Conservation (phyloP, 805 yeast genomes). For the Hanseniaspora lindneri region DNA sequence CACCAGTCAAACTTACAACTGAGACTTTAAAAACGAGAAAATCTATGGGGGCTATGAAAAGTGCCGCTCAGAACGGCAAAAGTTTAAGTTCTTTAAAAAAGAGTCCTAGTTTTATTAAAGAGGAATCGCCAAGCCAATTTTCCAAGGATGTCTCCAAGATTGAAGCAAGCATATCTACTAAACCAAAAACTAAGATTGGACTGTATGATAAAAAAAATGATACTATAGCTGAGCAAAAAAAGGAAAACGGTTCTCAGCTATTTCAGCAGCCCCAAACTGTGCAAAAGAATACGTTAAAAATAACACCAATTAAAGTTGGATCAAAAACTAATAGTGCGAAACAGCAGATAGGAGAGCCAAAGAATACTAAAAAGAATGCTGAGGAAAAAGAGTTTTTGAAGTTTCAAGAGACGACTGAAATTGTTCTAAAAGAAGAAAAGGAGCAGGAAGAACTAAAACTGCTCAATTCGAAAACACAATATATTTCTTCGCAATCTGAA, state of each 20-base stretch:
- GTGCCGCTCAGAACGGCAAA: not conserved
- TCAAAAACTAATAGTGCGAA: conserved; percentile 1
- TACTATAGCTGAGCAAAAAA: too few species aligned
- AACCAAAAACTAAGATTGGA: too few species aligned
- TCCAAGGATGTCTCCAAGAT: not conserved
- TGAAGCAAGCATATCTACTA: too few species aligned
- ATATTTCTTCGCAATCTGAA: not conserved
- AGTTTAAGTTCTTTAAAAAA: not conserved
- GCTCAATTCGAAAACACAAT: not conserved
- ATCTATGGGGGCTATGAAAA: conserved; percentile 8
- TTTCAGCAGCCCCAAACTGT: too few species aligned
- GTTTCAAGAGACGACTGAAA: conserved; percentile 6
- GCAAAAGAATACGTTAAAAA: conserved; percentile 1
- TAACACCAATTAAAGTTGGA: conserved; percentile 9
- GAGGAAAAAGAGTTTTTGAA: conserved; percentile 9
- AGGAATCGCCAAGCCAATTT: conserved; percentile 2
- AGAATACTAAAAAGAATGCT: not conserved
- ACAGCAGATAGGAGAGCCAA: too few species aligned
- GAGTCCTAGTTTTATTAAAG: conserved; percentile 1
- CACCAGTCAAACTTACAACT: not conserved
- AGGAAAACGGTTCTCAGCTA: too few species aligned
- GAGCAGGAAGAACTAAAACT: conserved; percentile 2
- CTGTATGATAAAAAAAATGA: too few species aligned
- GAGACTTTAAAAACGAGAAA: conserved; percentile 1
- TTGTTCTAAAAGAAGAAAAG: not conserved